Evolutionary conservation across 129 eudicot species (phyloP).

Genomic region (Centrapalus pauciflorus): DNA sequence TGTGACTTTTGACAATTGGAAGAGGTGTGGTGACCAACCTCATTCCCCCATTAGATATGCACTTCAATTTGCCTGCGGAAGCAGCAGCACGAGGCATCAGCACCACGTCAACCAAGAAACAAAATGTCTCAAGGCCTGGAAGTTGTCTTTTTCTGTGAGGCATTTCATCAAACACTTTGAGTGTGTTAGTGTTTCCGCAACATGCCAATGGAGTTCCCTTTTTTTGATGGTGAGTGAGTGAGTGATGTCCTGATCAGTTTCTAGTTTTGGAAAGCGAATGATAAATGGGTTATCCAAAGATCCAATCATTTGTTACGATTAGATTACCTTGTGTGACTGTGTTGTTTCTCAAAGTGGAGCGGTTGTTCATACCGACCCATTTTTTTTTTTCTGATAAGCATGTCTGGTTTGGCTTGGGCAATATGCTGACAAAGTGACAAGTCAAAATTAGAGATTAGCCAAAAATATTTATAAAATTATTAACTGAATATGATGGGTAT

Average conservation of each 20-base stretch:
- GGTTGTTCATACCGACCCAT: conserved; percentile 11
- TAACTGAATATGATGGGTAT: no score
- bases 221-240: not conserved
- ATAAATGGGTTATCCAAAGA: not conserved
- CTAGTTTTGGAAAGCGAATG: conserved; percentile 4
- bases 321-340: not conserved
- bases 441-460: not conserved
- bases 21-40: no score
- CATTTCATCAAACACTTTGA: conserved; percentile 8
- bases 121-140: conserved; percentile 8
- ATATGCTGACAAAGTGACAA: conserved; percentile 1
- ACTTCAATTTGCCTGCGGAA: conserved; percentile 25
- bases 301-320: not conserved
- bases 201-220: not conserved
- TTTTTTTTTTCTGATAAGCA: conserved; percentile 4
- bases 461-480: no score
- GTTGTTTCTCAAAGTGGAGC: not conserved
- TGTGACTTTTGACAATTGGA: no score
- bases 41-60: conserved; percentile 21
- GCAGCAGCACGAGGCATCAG: conserved; percentile 6
- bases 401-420: not conserved
- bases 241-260: conserved; percentile 21
- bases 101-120: conserved; percentile 23
- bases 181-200: not conserved
- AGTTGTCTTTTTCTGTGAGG: not conserved